These are phyloP conservation scores for Leucocoprinus birnbaumii DNA, from an alignment of 768 basidiomycete genomes.

Conservation along the genomic window DNA sequence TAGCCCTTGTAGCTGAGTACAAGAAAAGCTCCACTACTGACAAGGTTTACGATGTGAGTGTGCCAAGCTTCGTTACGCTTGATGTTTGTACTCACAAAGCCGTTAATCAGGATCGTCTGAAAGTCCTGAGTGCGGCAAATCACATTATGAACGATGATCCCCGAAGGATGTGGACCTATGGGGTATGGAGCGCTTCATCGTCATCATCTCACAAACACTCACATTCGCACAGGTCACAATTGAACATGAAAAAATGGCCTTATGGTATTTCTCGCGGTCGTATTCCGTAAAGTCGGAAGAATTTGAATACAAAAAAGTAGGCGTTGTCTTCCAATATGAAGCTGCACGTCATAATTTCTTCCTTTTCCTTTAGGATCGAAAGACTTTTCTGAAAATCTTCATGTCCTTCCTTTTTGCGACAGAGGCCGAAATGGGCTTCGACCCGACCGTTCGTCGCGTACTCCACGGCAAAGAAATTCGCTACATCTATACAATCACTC, in stretches of 20 bases:
- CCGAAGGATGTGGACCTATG: background rate
- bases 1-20: slow-evolving; percentile 14
- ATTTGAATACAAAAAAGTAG: slow-evolving; percentile 3
- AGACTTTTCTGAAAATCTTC: background rate
- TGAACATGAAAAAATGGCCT: slow-evolving; percentile 3
- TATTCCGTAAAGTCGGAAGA: slow-evolving; percentile 10
- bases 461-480: background rate
- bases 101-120: background rate
- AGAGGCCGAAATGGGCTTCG: slow-evolving; percentile 7
- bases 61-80: too few relatives aligned
- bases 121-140: background rate
- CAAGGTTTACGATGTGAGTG: background rate
- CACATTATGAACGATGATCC: slow-evolving; percentile 3
- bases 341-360: background rate
- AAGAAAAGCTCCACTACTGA: background rate
- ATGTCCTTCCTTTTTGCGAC: slow-evolving; percentile 9
- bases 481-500: background rate
- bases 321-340: too few relatives aligned
- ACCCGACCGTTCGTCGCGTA: background rate
- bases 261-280: slow-evolving; percentile 13
- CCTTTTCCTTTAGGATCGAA: background rate
- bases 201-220: too few relatives aligned
- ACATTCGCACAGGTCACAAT: slow-evolving; percentile 12
- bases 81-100: background rate
- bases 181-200: background rate